Percentiles rank a stretch among this genome's conserved stretches.
These are phyloP conservation scores for Claviceps humidiphila DNA, from an alignment of 2,329 filamentous ascomycete species.

Conservation along the genomic window DNA sequence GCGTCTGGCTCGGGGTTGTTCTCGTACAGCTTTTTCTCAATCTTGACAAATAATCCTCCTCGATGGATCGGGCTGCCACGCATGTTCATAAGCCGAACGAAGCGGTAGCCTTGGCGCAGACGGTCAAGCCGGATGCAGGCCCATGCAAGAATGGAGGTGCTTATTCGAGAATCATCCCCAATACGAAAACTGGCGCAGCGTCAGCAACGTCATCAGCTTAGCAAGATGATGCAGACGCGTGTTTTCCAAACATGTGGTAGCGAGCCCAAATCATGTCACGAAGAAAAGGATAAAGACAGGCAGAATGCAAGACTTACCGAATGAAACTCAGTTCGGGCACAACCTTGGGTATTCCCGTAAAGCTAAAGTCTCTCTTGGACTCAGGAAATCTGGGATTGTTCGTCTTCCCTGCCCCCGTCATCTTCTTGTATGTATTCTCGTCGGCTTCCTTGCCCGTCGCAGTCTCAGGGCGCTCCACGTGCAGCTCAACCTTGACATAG, in stretches of 20 bases:
- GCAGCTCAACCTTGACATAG: slow-evolving; percentile 66
- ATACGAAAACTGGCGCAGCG: slow-evolving; percentile 34
- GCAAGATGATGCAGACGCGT: slow-evolving; percentile 3
- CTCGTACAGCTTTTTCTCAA: slow-evolving; percentile 27
- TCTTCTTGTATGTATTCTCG: slow-evolving; percentile 46
- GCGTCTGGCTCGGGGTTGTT: neutral
- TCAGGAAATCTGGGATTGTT: slow-evolving; percentile 50
- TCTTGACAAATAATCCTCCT: slow-evolving; percentile 37
- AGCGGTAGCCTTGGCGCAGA: slow-evolving; percentile 40
- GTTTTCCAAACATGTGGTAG: neutral
- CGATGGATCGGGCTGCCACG: slow-evolving; percentile 30
- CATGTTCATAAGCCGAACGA: slow-evolving; percentile 35
- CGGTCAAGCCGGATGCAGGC: slow-evolving; percentile 47
- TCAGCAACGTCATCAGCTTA: slow-evolving; percentile 6
- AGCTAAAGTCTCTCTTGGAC: slow-evolving; percentile 40
- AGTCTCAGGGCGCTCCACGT: slow-evolving; percentile 49
- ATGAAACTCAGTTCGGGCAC: slow-evolving; percentile 61
- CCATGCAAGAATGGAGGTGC: slow-evolving; percentile 34
- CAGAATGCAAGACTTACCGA: slow-evolving; percentile 38
- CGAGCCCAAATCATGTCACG: neutral
- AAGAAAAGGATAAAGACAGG: neutral
- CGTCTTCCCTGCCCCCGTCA: slow-evolving; percentile 41
- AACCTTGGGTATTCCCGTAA: slow-evolving; percentile 43
- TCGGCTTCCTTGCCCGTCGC: slow-evolving; percentile 18
- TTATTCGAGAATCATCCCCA: slow-evolving; percentile 32